phyloP scores from a whole-genome alignment of 306 rosid genomes.

The Lablab purpureus region DNA sequence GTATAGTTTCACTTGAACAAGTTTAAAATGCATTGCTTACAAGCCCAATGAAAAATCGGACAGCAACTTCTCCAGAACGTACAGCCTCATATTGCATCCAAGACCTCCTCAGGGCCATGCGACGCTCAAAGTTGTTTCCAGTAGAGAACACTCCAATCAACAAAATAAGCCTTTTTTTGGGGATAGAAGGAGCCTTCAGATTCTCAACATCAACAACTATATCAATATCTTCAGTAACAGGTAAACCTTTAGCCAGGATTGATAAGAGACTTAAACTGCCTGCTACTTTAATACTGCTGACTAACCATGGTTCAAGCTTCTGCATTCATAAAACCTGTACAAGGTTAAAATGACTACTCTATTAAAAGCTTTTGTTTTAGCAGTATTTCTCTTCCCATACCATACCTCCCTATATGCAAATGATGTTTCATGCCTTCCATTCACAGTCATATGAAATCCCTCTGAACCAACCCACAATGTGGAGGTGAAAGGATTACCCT shows the following conservation, averaged over 20 bases:
- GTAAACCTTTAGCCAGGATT: conserved; percentile 90
- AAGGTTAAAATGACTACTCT: conserved; percentile 43
- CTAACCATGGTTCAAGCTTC: conserved; percentile 95
- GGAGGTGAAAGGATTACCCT: conserved; percentile 87
- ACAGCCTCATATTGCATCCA: conserved; percentile 94
- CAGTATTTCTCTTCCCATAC: conserved; percentile 48
- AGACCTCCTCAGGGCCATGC: conserved; percentile 95
- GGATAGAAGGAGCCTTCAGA: conserved; percentile 75
- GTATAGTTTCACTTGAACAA: conserved; percentile 24
- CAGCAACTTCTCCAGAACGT: conserved; percentile 83
- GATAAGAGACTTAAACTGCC: conserved; percentile 77
- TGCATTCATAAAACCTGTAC: conserved; percentile 56
- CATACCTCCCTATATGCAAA: conserved; percentile 97
- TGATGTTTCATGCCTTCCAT: conserved; percentile 95
- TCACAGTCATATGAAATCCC: conserved; percentile 95
- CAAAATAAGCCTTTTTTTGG: conserved; percentile 71
- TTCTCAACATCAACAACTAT: conserved; percentile 64
- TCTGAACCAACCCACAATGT: conserved; percentile 89
- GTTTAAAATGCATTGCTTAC: conserved; percentile 63
- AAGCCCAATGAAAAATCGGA: conserved; percentile 93
- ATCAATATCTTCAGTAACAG: conserved; percentile 85
- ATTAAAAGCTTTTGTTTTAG: conserved; percentile 26
- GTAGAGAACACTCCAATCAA: conserved; percentile 88
- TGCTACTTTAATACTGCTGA: conserved; percentile 65
- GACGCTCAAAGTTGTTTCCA: conserved; percentile 90